Evolutionary conservation across 2,329 filamentous ascomycete species (phyloP).

Genomic region (Dothidotthia symphoricarpi): DNA sequence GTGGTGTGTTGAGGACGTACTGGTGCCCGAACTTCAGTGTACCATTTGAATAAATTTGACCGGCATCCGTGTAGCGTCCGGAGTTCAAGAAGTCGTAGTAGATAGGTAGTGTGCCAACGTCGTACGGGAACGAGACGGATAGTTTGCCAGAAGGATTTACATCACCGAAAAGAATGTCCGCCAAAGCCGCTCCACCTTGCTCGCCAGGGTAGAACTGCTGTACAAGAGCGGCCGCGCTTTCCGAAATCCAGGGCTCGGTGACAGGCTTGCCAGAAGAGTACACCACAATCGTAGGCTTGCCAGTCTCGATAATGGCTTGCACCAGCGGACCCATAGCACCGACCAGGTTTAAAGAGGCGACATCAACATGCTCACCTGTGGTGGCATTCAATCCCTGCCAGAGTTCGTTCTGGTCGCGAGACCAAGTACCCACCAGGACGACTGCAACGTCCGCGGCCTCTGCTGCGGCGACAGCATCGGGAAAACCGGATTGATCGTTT

Average conservation of each 20-base stretch:
- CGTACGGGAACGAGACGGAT: conserved; percentile 64
- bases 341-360: conserved; percentile 62
- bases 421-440: conserved; percentile 74
- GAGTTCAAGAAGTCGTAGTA: conserved; percentile 74
- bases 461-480: conserved; percentile 64
- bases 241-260: conserved; percentile 70
- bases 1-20: conserved; percentile 61
- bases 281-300: conserved; percentile 66
- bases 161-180: conserved; percentile 61
- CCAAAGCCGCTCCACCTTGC: conserved; percentile 64
- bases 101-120: conserved; percentile 64
- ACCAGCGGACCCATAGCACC: conserved; percentile 68
- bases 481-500: conserved; percentile 64
- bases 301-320: conserved; percentile 64
- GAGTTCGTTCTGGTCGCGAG: conserved; percentile 68
- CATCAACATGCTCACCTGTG: conserved; percentile 72
- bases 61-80: conserved; percentile 55
- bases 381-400: conserved; percentile 71
- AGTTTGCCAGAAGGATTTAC: conserved; percentile 66
- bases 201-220: conserved; percentile 76
- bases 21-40: conserved; percentile 63
- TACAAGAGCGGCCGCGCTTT: conserved; percentile 62
- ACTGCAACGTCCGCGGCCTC: conserved; percentile 68
- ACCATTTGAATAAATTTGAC: conserved; percentile 56
- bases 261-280: conserved; percentile 70